Conservation (phyloP, 2,329 filamentous ascomycete species). For the Fusarium decemcellulare region DNA sequence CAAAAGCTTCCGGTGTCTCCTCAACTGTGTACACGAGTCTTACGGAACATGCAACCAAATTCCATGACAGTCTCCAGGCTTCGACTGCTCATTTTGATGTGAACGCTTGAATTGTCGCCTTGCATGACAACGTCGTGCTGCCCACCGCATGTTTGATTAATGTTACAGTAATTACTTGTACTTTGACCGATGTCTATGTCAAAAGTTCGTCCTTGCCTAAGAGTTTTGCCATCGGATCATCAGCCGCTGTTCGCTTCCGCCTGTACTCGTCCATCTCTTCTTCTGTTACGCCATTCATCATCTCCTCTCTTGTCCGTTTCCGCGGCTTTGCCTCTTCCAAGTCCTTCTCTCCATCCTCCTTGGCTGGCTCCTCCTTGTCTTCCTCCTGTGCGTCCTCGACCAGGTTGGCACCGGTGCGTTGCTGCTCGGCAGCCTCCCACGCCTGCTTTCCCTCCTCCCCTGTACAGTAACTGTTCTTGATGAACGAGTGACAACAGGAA, state of each 20-base stretch:
- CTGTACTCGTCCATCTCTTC: constrained; percentile 91
- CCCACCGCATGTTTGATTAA: no score
- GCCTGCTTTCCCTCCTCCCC: constrained; percentile 89
- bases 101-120: neutral
- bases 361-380: constrained; percentile 45
- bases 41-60: constrained; percentile 40
- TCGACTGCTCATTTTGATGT: constrained; percentile 33
- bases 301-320: constrained; percentile 84
- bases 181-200: constrained; percentile 33
- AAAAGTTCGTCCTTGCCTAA: constrained; percentile 77
- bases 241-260: constrained; percentile 78
- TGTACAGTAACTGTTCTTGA: constrained; percentile 98
- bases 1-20: constrained; percentile 35
- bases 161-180: no score
- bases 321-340: constrained; percentile 59
- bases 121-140: no score
- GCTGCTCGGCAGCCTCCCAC: constrained; percentile 81
- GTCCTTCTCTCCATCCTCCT: constrained; percentile 48
- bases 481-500: constrained; percentile 90
- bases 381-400: constrained; percentile 50
- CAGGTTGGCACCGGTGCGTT: constrained; percentile 63
- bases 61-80: constrained; percentile 18
- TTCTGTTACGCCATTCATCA: constrained; percentile 83
- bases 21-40: constrained; percentile 46
- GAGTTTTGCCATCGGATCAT: constrained; percentile 90